phyloP scores from a whole-genome alignment of 257 asterid species.

The Solanum medicagineum region DNA sequence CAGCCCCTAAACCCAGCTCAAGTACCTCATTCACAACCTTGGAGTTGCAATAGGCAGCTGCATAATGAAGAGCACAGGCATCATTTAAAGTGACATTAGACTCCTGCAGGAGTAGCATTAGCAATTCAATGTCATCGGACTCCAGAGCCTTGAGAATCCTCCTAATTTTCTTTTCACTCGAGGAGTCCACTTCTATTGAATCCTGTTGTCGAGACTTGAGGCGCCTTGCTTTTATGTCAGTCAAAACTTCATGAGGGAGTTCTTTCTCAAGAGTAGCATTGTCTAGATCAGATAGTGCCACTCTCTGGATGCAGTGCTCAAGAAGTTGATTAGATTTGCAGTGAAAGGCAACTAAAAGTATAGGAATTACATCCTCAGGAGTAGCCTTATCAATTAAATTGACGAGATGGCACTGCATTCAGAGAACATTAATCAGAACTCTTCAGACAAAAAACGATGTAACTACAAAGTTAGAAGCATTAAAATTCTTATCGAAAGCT shows the following conservation, averaged over 20 bases:
- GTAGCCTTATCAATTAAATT: constrained; percentile 62
- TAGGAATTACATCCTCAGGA: constrained; percentile 69
- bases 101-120: constrained; percentile 53
- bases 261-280: constrained; percentile 52
- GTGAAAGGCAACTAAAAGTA: constrained; percentile 51
- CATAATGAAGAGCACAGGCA: constrained; percentile 76
- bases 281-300: constrained; percentile 57
- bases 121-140: constrained; percentile 57
- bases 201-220: constrained; percentile 22
- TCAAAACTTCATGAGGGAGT: constrained; percentile 40
- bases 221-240: constrained; percentile 32
- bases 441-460: background rate
- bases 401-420: constrained; percentile 53
- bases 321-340: constrained; percentile 38
- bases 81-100: constrained; percentile 53
- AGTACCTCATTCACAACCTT: constrained; percentile 57
- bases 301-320: constrained; percentile 35
- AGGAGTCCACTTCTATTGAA: constrained; percentile 20
- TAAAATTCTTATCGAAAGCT: background rate
- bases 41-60: constrained; percentile 69
- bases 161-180: constrained; percentile 36
- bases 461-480: background rate
- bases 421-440: background rate
- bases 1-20: constrained; percentile 27
- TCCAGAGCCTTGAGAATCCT: constrained; percentile 69